Evolutionary conservation across 495 filamentous ascomycete species (phyloP), one percentile per base, ranked within the genome.

Genomic region (Penicillium psychrofluorescens): DNA sequence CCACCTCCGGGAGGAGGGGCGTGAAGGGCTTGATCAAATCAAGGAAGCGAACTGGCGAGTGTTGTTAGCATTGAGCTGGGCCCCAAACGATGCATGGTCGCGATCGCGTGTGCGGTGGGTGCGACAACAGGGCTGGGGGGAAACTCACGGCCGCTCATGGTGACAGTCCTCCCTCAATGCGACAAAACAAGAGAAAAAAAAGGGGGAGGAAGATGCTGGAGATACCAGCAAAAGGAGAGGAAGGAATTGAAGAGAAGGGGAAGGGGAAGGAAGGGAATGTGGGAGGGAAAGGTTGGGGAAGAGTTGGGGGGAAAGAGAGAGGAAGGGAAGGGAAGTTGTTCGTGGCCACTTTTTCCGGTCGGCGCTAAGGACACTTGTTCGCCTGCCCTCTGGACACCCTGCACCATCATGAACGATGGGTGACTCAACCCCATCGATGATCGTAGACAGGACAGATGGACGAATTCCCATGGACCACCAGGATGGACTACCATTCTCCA

Each of bases 21-120:
- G 90, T 85, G 70, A 99, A 99, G 67, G 94, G 92, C 72, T 97
- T 99, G 72, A 99, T 91, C 55, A 96, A 80, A 72, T 99, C 92
- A 73, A 99, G 89, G 63, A 99, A 99, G 63, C 92, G 94, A 73
- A 97, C 91, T 96, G 71, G 53, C 53, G 31, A 34, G 29, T 11
- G 22, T 8, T 7, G 41, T 62, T 30, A 64, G 59, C 36, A 55
- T 58, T 33, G 22, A 22, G 22, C 22, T 22, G 22, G 22, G 22
- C 22, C 22, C 2, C 22, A 22, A 22, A 4, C 6, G 22, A 22
- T 15, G 43, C 37, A 29, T 38, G 54, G 53, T 41, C 39, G 51
- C 65, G 71, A 71, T 70, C 70, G 59, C 51, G 57, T 62, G 57
- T 46, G 47, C 40, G 41, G 41, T 13, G 38, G 41, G 48, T 22